These are phyloP conservation scores for Boletus rubescentipes DNA, from an alignment of 768 basidiomycete species.

Conservation along the genomic window DNA sequence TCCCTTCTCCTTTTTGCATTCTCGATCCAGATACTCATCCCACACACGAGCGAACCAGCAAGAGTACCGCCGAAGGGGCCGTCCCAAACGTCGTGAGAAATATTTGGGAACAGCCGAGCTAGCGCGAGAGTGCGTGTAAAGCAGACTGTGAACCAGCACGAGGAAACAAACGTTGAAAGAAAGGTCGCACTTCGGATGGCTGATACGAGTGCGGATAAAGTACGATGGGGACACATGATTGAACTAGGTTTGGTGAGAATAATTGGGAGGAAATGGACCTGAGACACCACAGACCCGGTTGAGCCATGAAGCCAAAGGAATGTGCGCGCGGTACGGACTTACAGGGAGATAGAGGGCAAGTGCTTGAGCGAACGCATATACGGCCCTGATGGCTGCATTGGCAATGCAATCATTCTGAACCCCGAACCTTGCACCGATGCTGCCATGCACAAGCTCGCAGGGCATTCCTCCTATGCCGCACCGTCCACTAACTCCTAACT, in stretches of 20 bases:
- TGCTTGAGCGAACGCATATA: slow-evolving; percentile 60
- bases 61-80: slow-evolving; percentile 70
- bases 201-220: slow-evolving; percentile 44
- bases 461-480: slow-evolving; percentile 66
- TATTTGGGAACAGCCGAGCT: slow-evolving; percentile 59
- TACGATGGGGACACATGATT: slow-evolving; percentile 45
- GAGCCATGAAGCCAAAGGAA: not conserved
- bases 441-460: slow-evolving; percentile 71
- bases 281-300: slow-evolving; percentile 2
- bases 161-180: slow-evolving; percentile 67
- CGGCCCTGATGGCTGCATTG: slow-evolving; percentile 54
- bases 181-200: slow-evolving; percentile 68
- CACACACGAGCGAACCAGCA: slow-evolving; percentile 67
- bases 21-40: slow-evolving; percentile 78
- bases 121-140: slow-evolving; percentile 62
- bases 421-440: slow-evolving; percentile 45
- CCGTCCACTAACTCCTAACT: slow-evolving; percentile 52
- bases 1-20: slow-evolving; percentile 70
- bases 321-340: slow-evolving; percentile 26
- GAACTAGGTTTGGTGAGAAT: slow-evolving; percentile 57
- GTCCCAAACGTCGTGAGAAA: slow-evolving; percentile 81
- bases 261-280: slow-evolving; percentile 73
- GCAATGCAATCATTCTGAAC: slow-evolving; percentile 56
- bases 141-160: slow-evolving; percentile 72
- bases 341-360: slow-evolving; percentile 72